phyloP scores from a whole-genome alignment of 306 rosid species.

The Lathyrus aphaca region DNA sequence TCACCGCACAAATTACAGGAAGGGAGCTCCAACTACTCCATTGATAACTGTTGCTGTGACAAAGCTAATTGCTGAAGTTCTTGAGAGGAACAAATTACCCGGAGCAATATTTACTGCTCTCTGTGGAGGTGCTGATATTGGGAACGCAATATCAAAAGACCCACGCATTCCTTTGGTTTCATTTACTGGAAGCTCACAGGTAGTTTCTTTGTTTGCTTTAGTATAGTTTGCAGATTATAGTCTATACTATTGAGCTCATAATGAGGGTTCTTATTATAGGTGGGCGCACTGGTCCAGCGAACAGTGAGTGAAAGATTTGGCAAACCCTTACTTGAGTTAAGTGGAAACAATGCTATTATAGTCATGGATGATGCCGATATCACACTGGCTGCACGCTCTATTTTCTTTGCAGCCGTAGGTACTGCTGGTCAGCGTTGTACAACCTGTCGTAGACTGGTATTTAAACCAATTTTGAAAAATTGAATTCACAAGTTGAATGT shows the following conservation, averaged over 20 bases:
- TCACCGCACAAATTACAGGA: constrained; percentile 56
- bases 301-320: constrained; percentile 76
- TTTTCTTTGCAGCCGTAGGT: constrained; percentile 96
- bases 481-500: constrained; percentile 21
- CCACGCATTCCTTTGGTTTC: constrained; percentile 87
- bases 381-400: constrained; percentile 84
- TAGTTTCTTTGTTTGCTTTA: constrained; percentile 35
- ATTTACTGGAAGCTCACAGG: constrained; percentile 98
- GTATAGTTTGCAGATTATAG: no score
- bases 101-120: constrained; percentile 89
- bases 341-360: constrained; percentile 92
- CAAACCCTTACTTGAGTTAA: constrained; percentile 86
- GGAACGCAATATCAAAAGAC: constrained; percentile 88
- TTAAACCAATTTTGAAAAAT: constrained; percentile 15
- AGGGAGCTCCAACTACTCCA: constrained; percentile 98
- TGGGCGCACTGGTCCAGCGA: constrained; percentile 66
- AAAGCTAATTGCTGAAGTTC: constrained; percentile 89
- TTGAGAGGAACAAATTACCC: constrained; percentile 88
- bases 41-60: constrained; percentile 89
- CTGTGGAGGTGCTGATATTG: constrained; percentile 96
- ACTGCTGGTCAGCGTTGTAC: constrained; percentile 99
- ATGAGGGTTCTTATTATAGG: constrained; percentile 53
- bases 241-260: constrained; percentile 14
- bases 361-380: constrained; percentile 94
- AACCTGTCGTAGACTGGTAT: constrained; percentile 93